Conservation (phyloP, 2,329 filamentous ascomycete species). For the Cordyceps javanica region DNA sequence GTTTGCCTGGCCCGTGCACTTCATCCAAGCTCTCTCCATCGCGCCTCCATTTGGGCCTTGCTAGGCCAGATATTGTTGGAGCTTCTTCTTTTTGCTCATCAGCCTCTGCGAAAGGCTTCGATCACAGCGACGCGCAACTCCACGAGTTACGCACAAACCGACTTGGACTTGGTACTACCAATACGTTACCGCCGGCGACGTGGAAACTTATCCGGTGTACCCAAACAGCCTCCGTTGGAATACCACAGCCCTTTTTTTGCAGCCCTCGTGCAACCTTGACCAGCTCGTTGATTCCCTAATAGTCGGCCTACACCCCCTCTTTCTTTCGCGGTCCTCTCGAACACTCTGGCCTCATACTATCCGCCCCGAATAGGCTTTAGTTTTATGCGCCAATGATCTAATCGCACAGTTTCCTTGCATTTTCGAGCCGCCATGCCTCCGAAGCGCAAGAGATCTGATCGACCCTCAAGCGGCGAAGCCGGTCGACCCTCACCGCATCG, state of each 20-base stretch:
- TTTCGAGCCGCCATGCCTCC: conserved; percentile 42
- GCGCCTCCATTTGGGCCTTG: conserved; percentile 1
- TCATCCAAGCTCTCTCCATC: background rate
- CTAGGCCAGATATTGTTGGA: conserved; percentile 4
- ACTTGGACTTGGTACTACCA: too few relatives aligned
- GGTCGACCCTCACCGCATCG: conserved; percentile 57
- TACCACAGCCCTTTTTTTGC: background rate
- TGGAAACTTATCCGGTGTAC: background rate
- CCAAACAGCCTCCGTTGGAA: background rate
- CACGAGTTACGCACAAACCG: background rate
- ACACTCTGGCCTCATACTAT: background rate
- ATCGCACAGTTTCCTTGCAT: conserved; percentile 13
- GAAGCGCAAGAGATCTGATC: conserved; percentile 54
- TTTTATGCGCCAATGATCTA: conserved; percentile 29
- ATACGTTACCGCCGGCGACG: background rate
- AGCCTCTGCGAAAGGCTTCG: conserved; percentile 6
- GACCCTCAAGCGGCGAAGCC: conserved; percentile 38
- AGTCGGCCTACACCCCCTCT: background rate
- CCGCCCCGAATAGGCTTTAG: background rate
- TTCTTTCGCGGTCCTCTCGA: background rate
- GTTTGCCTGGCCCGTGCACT: conserved; percentile 13
- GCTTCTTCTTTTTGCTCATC: background rate
- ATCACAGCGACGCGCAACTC: background rate
- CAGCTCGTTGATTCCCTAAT: background rate
- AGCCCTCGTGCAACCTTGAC: conserved; percentile 1